Conservation (phyloP, 768 basidiomycete species). For the Coprinopsis strossmayeri region DNA sequence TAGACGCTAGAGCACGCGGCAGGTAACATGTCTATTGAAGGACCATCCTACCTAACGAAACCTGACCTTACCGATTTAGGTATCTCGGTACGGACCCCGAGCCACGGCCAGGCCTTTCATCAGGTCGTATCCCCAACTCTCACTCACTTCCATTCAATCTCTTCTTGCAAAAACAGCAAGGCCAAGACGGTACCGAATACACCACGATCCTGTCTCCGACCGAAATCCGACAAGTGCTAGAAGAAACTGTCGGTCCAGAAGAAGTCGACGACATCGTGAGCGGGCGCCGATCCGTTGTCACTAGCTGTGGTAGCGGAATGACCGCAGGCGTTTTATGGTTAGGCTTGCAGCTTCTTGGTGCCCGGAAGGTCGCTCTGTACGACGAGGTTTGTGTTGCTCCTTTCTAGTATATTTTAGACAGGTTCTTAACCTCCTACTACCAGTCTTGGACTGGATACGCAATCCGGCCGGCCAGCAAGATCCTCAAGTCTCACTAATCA, state of each 20-base stretch:
- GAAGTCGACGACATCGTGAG: constrained; percentile 48
- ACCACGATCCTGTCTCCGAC: constrained; percentile 52
- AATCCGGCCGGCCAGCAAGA: constrained; percentile 62
- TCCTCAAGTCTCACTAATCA: constrained; percentile 45
- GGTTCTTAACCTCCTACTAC: constrained; percentile 5
- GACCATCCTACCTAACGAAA: not conserved
- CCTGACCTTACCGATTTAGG: constrained; percentile 31
- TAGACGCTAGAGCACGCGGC: constrained; percentile 84
- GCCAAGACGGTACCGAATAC: constrained; percentile 40
- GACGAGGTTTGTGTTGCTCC: constrained; percentile 68
- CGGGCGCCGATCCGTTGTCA: constrained; percentile 57
- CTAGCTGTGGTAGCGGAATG: constrained; percentile 96
- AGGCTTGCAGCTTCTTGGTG: constrained; percentile 70
- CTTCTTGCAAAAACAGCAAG: constrained; percentile 48
- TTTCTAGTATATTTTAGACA: constrained; percentile 1
- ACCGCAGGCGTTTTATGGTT: constrained; percentile 95
- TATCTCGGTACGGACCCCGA: constrained; percentile 81
- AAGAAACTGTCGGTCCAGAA: constrained; percentile 54
- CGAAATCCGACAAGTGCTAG: constrained; percentile 55
- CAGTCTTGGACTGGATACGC: constrained; percentile 98
- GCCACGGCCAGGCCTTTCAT: constrained; percentile 80
- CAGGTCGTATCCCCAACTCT: constrained; percentile 90
- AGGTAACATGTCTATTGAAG: constrained; percentile 39
- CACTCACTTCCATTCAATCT: constrained; percentile 76
- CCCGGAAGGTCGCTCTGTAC: constrained; percentile 64